Evolutionary conservation across 352 stramenopile species (phyloP), one percentile per base, ranked within the genome.

Genomic region (Pythium guiyangense): DNA sequence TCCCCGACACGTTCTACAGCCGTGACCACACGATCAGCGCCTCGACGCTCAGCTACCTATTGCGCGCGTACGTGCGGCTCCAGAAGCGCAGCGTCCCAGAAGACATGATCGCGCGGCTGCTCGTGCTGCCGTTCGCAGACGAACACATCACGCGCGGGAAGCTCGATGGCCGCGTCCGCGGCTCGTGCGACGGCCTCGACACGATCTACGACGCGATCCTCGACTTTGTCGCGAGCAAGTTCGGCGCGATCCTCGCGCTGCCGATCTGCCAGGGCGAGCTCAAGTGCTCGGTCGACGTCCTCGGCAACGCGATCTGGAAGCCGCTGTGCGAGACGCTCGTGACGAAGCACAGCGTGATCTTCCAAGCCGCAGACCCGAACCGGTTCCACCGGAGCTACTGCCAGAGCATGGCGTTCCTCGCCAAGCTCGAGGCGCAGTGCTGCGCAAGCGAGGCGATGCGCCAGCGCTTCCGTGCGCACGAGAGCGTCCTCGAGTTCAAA

Each of bases 1-100:
- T 93, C 15, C 86, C 86, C 0, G 86, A 96, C 57, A 92, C 83
- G 12, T 94, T 94, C 44, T 96, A 96, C 67, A 81, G 81, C 48
- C 82, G 84, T 3, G 84, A 94, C 37, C 86, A 92, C 45, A 12
- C 70, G 0, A 85, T 96, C 51, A 93, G 73, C 25, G 67, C 75
- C 0, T 34, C 67, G 8, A 81, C 74, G 2, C 64, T 96, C 18
- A 86, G 75, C 56, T 91, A 84, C 42, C 61, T 94, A 40, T 52
- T 96, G 34, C 76, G 81, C 37, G 72, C 83, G 15, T 96, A 94
- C 35, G 79, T 90, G 20, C 51, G 90, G 37, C 64, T 96, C 0
- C 67, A 94, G 44, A 86, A 92, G 50, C 81, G 67, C 26, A 59
- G 86, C 35, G 80, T 93, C 39, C 77, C 86, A 6, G 86, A 96